Evolutionary conservation across 2,329 filamentous ascomycete species (phyloP).

Genomic region (Cordyceps cicadae): DNA sequence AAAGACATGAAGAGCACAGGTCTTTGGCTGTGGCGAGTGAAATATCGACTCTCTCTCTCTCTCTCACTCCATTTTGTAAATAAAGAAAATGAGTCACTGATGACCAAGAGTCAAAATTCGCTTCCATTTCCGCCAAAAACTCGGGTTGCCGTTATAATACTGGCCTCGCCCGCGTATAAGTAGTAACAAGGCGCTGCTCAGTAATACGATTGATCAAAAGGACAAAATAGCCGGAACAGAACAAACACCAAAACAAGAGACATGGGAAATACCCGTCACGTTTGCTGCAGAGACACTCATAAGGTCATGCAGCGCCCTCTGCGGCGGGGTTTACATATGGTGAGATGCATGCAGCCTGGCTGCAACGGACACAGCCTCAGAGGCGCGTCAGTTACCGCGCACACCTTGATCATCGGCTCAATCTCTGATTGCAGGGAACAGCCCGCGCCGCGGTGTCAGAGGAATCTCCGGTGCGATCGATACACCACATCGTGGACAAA

Average conservation of each 20-base stretch:
- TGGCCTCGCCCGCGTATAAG: neutral
- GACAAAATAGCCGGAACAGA: neutral
- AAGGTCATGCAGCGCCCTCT: no score
- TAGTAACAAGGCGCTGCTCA: neutral
- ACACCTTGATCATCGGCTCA: neutral
- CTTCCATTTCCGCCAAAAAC: neutral
- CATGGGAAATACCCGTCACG: neutral
- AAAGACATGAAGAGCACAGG: neutral
- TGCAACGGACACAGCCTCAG: neutral
- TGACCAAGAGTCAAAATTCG: neutral
- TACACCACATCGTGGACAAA: neutral
- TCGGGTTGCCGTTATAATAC: neutral
- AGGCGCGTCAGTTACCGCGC: neutral
- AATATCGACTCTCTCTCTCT: no score
- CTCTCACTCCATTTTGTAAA: no score
- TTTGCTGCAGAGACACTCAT: neutral
- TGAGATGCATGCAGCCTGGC: neutral
- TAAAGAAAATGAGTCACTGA: neutral
- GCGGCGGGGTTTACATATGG: neutral
- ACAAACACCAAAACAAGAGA: no score
- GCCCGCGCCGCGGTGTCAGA: neutral
- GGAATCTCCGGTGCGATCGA: neutral
- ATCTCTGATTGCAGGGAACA: neutral
- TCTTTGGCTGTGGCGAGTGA: no score
- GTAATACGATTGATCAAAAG: neutral